phyloP scores from a whole-genome alignment of 768 basidiomycete genomes.

The Lactifluus volemus region DNA sequence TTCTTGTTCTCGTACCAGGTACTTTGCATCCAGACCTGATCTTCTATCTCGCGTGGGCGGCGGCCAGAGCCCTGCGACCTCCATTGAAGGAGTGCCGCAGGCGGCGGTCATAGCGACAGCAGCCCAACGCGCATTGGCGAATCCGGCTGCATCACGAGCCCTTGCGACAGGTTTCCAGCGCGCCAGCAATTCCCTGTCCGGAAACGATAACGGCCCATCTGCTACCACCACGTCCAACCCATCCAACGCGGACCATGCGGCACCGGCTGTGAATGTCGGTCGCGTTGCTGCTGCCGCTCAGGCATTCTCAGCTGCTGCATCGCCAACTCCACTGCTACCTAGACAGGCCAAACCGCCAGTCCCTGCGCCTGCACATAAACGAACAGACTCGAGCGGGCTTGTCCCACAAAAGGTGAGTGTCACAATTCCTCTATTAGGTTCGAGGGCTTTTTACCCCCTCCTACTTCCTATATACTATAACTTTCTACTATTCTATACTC shows the following conservation, averaged over 20 bases:
- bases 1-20: not conserved
- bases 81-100: not conserved
- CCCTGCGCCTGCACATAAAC: not conserved
- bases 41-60: constrained; percentile 9
- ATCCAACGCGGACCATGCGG: not conserved
- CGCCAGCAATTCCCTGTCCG: not conserved
- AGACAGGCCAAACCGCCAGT: not conserved
- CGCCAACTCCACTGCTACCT: not conserved
- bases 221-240: not conserved
- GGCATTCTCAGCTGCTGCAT: not conserved
- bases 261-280: not conserved
- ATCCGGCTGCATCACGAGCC: constrained; percentile 7
- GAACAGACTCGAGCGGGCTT: not conserved
- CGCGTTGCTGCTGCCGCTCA: constrained; percentile 12
- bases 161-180: constrained; percentile 6
- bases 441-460: too few relatives aligned
- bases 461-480: not conserved
- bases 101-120: constrained; percentile 9
- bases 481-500: not conserved
- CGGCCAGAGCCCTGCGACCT: not conserved
- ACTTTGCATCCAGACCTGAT: constrained; percentile 19
- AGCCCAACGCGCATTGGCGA: constrained; percentile 25
- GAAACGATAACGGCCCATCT: not conserved
- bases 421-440: too few relatives aligned
- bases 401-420: constrained; percentile 7